Conservation (phyloP, 129 eudicot genomes). For the Flaveria robusta region DNA sequence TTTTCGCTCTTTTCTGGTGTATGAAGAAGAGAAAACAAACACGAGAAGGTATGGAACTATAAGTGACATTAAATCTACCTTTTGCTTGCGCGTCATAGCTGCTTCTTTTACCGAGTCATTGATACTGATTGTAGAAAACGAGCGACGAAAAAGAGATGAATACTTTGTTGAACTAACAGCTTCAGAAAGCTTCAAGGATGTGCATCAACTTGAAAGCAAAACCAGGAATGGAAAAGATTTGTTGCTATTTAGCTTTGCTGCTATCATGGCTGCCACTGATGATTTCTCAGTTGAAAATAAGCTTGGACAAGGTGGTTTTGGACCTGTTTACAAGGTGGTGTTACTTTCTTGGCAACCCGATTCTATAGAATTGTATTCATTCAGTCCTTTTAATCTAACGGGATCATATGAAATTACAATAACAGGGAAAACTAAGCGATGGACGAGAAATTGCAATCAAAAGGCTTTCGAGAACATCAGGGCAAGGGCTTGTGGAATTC, state of each 20-base stretch:
- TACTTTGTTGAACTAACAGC: conserved; percentile 33
- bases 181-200: conserved; percentile 35
- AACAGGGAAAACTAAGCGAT: conserved; percentile 24
- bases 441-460: conserved; percentile 47
- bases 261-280: conserved; percentile 39
- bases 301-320: conserved; percentile 57
- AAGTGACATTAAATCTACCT: neutral
- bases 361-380: neutral
- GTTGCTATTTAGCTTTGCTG: conserved; percentile 28
- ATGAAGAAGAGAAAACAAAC: conserved; percentile 19
- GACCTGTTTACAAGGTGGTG: conserved; percentile 53
- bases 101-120: neutral
- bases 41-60: conserved; percentile 24
- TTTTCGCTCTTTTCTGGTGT: conserved; percentile 13
- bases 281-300: conserved; percentile 42
- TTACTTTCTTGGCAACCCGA: neutral
- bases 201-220: conserved; percentile 22
- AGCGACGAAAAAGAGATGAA: conserved; percentile 10
- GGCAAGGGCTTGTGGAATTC: conserved; percentile 50
- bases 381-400: neutral
- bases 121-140: conserved; percentile 16
- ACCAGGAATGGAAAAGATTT: conserved; percentile 37
- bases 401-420: neutral
- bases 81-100: neutral
- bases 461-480: conserved; percentile 46